phyloP scores from a whole-genome alignment of 2,329 filamentous ascomycete species.

The Truncatella angustata region DNA sequence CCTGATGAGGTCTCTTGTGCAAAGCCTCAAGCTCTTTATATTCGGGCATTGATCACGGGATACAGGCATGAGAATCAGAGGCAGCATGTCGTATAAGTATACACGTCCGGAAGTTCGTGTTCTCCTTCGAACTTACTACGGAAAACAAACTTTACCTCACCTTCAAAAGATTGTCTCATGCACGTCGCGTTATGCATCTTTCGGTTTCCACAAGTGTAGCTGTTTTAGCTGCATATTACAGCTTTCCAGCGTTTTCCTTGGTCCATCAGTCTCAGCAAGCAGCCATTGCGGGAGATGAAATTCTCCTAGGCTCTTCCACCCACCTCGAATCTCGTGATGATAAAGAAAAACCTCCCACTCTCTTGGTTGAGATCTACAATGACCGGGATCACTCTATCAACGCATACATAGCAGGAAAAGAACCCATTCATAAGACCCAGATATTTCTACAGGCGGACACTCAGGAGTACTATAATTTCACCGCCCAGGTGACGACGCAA shows the following conservation, averaged over 20 bases:
- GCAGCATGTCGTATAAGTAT: no score
- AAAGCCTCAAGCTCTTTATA: no score
- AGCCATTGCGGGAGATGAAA: not conserved
- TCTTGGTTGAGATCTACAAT: not conserved
- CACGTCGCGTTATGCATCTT: not conserved
- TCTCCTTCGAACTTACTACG: no score
- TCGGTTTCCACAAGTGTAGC: not conserved
- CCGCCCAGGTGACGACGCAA: no score
- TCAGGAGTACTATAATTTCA: not conserved
- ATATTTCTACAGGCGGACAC: not conserved
- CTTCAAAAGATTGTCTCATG: no score
- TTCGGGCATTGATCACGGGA: no score
- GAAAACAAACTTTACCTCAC: no score
- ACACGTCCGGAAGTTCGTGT: no score
- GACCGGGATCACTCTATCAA: not conserved
- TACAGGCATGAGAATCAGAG: no score
- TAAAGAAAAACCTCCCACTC: no score
- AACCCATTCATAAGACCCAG: no score
- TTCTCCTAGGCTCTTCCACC: not conserved
- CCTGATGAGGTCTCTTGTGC: no score
- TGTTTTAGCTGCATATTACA: not conserved
- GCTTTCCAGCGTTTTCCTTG: not conserved
- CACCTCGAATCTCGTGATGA: not conserved
- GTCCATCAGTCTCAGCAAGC: not conserved
- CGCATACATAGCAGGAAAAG: not conserved